Evolutionary conservation across 495 filamentous ascomycete genomes (phyloP), one percentile per base, ranked within the genome.

Genomic region (Baudoinia panamericana): DNA sequence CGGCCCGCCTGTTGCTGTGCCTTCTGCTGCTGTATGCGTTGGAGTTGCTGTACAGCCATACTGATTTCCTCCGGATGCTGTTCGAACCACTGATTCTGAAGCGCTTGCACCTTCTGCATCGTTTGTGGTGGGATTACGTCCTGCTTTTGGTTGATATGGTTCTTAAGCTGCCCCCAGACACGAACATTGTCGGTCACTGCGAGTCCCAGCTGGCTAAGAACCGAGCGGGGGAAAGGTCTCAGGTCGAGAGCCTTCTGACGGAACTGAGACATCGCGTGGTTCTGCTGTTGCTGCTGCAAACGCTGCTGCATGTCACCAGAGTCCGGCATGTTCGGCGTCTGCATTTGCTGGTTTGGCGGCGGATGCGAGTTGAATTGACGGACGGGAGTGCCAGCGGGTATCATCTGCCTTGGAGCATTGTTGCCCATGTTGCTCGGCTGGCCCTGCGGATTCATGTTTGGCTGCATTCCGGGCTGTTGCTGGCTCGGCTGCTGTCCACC

Each of bases 161-260:
- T 59, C 55, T 83, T 86, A 0, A 92, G 61, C 35, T 80, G 72
- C 20, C 66, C 69, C 83, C 83, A 92, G 40, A 74, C 78, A 53
- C 73, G 79, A 13, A 80, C 58, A 2, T 76, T 58, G 12, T 68
- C 68, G 2, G 81, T 77, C 0, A 77, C 40, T 12, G 9, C 10
- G 16, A 46, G 20, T 11, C 31, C 36, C 4, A 43, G 15, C 12
- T 36, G 11, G 5, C 36, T 29, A 8, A 48, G 23, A 3, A 57
- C 8, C 13, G 37, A 18, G 10, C n/a, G 37, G 5, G 53, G 53
- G 17, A 50, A 51, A 4, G 33, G 44, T 4, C 33, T 17, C 25
- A 37, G 12, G 26, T 55, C 52, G 44, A 50, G 35, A 9, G 41
- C 36, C 11, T 24, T 26, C 18, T 16, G 22, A 12, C 32, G 25